Base-by-base conservation (phyloP, 2,329 filamentous ascomycete genomes). In the Alternaria consortialis region DNA sequence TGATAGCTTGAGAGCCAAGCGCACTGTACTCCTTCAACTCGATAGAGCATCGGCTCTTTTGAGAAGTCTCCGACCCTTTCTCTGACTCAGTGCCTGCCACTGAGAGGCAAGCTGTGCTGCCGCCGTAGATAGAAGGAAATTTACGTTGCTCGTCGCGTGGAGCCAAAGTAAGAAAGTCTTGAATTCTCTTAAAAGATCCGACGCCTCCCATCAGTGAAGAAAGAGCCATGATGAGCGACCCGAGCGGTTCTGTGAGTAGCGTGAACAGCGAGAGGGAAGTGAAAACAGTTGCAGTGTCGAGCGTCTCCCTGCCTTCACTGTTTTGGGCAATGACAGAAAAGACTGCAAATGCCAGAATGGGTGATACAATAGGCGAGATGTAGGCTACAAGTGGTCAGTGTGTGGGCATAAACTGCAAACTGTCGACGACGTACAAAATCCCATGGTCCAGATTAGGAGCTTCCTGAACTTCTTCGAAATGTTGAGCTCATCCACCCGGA, bases 201-300 rank as follows among this genome's bases (percentile, higher is more conserved):
- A 83, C 73, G 3, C 80, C 79, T 2, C 80, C 80, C 58, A 82
- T 77, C 43, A 83, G 81, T 4, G 77, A 73, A 58, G 80, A 77
- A 9, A 84, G 68, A 8, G 80, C 78, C 78, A 82, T 81, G 8
- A 84, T 81, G 32, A 84, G 70, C 4, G 78, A 80, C 17, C 80
- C 67, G 1, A 84, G 74, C 5, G 83, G 83, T 42, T 84, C 81
- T 1, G 81, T 75, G 3, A 84, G 66, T 7, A 84, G 75, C 0
- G 80, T 77, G 55, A 84, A 83, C 0, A 84, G 77, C 0, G 82
- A 82, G 4, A 84, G 64, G 2, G 83, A 82, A 1, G 83, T 83
- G 62, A 82, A 84, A 1, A 81, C 79, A 8, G 72, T 78, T 3
- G 80, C 76, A 4, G 80, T 80, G 40, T 80, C 79, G 20, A 84